phyloP scores from a whole-genome alignment of 495 filamentous ascomycete genomes.

The Jackrogersella minutella region DNA sequence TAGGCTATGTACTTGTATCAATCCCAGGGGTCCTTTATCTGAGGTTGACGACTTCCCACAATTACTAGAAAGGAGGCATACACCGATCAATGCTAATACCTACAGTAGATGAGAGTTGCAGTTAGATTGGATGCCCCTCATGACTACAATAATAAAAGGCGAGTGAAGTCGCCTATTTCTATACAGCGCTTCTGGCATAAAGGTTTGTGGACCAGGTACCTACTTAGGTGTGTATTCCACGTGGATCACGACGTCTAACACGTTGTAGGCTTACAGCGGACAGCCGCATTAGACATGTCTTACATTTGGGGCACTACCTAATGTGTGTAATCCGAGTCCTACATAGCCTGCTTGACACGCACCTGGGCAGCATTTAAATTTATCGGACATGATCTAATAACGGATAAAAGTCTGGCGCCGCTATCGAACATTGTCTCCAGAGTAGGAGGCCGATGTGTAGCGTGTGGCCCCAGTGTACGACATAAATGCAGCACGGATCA shows the following conservation, averaged over 20 bases:
- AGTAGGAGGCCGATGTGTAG: not conserved
- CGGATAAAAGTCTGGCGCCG: not conserved
- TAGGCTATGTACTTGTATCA: not conserved
- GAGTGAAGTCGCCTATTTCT: not conserved
- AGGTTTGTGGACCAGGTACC: no score
- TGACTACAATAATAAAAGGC: no score
- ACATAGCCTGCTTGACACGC: not conserved
- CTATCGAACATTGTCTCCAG: constrained; percentile 8
- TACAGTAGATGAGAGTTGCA: no score
- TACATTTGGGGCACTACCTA: not conserved
- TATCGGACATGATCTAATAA: constrained; percentile 4
- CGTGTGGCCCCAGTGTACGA: not conserved
- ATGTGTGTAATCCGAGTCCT: not conserved
- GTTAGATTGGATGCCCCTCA: no score
- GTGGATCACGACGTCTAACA: constrained; percentile 16
- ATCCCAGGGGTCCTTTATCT: no score
- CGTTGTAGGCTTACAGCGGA: constrained; percentile 9
- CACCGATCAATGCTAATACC: not conserved
- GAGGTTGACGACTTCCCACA: not conserved
- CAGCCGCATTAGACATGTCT: constrained; percentile 12
- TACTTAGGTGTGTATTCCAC: constrained; percentile 12
- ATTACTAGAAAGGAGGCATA: not conserved
- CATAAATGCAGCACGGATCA: not conserved
- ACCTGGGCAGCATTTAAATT: constrained; percentile 8
- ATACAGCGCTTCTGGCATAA: not conserved